Conservation (phyloP, 2,329 filamentous ascomycete genomes). For the Colletotrichum sp. region DNA sequence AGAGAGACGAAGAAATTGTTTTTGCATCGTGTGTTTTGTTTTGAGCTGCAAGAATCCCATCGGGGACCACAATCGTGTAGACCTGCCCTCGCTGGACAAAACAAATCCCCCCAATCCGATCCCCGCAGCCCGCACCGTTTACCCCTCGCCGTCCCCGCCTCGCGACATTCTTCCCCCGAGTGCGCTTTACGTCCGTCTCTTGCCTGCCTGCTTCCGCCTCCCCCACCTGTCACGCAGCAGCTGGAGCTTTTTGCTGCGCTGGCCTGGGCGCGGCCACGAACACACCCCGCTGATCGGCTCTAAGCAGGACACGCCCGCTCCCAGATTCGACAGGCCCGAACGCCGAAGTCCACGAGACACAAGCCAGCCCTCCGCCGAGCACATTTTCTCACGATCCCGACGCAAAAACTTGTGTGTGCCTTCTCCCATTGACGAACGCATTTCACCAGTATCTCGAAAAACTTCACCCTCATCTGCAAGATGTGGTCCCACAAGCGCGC, state of each 20-base stretch:
- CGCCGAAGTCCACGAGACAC: conserved; percentile 2
- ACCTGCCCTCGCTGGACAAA: background rate
- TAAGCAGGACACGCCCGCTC: conserved; percentile 5
- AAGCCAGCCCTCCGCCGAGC: background rate
- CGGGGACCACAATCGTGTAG: background rate
- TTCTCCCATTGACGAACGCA: conserved; percentile 1
- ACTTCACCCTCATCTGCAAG: background rate
- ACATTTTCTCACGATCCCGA: background rate
- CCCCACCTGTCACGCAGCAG: background rate
- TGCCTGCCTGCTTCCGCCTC: background rate
- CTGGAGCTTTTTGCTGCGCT: background rate
- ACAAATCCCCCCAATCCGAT: background rate
- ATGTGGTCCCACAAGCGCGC: conserved; percentile 20
- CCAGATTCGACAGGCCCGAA: background rate
- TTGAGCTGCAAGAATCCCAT: no score
- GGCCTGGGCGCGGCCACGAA: background rate
- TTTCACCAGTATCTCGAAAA: background rate
- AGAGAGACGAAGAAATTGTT: background rate
- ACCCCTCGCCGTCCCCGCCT: conserved; percentile 17
- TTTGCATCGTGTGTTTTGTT: background rate
- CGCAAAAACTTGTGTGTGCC: background rate
- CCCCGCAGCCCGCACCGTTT: conserved; percentile 10
- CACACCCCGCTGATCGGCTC: conserved; percentile 1
- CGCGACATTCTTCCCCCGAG: conserved; percentile 20
- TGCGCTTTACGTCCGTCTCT: background rate